These are phyloP conservation scores for Astrothelium macrocarpum DNA, from an alignment of 495 filamentous ascomycete species.

Conservation along the genomic window DNA sequence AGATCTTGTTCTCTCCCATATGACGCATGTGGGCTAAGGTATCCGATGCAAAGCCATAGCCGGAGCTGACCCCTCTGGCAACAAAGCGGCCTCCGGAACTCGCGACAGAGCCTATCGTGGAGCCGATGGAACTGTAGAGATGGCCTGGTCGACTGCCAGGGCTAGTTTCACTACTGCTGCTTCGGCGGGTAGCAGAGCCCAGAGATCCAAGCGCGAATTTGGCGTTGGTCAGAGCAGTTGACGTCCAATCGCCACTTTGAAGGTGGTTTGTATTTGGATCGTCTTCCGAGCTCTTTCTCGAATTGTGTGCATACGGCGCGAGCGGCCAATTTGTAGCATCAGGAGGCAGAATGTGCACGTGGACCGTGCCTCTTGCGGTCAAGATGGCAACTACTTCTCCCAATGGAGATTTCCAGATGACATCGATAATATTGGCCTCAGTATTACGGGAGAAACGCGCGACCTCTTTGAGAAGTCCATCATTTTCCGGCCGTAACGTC, in stretches of 20 bases:
- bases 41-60: slow-evolving; percentile 68
- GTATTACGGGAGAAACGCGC: slow-evolving; percentile 84
- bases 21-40: slow-evolving; percentile 73
- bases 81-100: slow-evolving; percentile 67
- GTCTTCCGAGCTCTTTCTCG: neutral
- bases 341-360: slow-evolving; percentile 76
- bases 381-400: slow-evolving; percentile 76
- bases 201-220: neutral
- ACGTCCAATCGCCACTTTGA: slow-evolving; percentile 15
- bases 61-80: slow-evolving; percentile 72
- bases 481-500: slow-evolving; percentile 32
- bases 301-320: neutral
- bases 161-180: neutral
- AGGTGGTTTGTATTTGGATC: neutral
- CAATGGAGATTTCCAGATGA: slow-evolving; percentile 74
- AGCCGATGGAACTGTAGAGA: slow-evolving; percentile 10
- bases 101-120: slow-evolving; percentile 53
- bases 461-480: slow-evolving; percentile 57
- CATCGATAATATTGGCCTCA: slow-evolving; percentile 77
- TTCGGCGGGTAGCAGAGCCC: neutral
- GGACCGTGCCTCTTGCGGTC: slow-evolving; percentile 86
- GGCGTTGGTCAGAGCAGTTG: neutral
- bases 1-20: slow-evolving; percentile 72
- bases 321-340: slow-evolving; percentile 81
- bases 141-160: neutral